These are phyloP conservation scores for Kuraishia cidri DNA, from an alignment of 805 yeast genomes.

Conservation along the genomic window DNA sequence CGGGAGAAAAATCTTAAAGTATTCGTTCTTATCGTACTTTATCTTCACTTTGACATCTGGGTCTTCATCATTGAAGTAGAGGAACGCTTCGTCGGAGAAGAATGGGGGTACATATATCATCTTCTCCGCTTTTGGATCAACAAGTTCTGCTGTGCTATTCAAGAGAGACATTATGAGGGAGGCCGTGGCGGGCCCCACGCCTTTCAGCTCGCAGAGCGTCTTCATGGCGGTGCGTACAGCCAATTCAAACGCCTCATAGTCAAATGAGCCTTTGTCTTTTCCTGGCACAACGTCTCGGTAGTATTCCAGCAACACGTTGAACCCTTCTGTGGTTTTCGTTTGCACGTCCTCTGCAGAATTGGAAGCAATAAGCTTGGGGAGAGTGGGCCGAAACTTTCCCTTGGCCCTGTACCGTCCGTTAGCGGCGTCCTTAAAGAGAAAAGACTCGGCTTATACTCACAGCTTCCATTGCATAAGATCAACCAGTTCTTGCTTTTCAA, in stretches of 20 bases:
- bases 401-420: constrained; percentile 11
- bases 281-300: not conserved
- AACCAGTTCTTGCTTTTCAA: constrained; percentile 29
- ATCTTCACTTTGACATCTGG: constrained; percentile 16
- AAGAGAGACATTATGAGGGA: constrained; percentile 29
- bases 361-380: constrained; percentile 29
- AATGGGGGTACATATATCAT: constrained; percentile 27
- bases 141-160: no score
- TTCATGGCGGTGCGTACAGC: constrained; percentile 18
- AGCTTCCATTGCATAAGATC: constrained; percentile 41
- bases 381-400: constrained; percentile 34
- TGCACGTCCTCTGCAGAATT: constrained; percentile 23
- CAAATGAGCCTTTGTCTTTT: not conserved
- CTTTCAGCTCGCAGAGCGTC: constrained; percentile 25
- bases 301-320: constrained; percentile 6
- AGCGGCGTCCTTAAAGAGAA: not conserved
- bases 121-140: constrained; percentile 9
- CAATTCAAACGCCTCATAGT: constrained; percentile 9
- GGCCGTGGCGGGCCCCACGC: constrained; percentile 45
- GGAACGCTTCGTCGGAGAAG: constrained; percentile 39
- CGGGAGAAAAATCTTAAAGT: constrained; percentile 24
- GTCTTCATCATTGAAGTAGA: constrained; percentile 20
- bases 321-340: constrained; percentile 20
- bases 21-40: constrained; percentile 33
- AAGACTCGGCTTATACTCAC: constrained; percentile 3